Conservation (phyloP, 306 rosid species). For the Acacia melanoxylon region DNA sequence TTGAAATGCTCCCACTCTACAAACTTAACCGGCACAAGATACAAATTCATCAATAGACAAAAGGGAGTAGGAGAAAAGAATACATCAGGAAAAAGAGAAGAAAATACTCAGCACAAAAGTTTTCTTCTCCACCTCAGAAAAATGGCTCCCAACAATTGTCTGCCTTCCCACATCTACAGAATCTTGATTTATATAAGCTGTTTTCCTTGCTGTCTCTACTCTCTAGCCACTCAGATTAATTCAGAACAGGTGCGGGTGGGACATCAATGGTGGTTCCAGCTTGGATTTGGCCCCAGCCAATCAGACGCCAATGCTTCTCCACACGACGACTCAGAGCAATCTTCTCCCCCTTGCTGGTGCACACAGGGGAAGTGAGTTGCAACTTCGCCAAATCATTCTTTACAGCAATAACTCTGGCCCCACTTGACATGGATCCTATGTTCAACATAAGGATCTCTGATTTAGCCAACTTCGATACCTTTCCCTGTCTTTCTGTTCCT, state of each 20-base stretch:
- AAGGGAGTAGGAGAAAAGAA: neutral
- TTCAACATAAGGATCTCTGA: constrained; percentile 94
- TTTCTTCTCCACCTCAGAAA: constrained; percentile 44
- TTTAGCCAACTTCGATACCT: constrained; percentile 84
- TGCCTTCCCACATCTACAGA: constrained; percentile 47
- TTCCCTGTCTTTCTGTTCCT: constrained; percentile 94
- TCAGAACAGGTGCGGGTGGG: constrained; percentile 31
- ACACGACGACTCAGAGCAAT: constrained; percentile 92
- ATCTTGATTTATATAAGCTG: constrained; percentile 32
- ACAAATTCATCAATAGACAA: constrained; percentile 29
- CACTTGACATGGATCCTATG: constrained; percentile 96
- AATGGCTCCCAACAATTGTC: constrained; percentile 45
- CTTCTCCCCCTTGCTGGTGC: constrained; percentile 96
- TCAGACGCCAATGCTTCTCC: constrained; percentile 83
- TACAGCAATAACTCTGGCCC: constrained; percentile 86
- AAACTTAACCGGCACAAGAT: constrained; percentile 29
- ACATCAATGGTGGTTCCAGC: constrained; percentile 35
- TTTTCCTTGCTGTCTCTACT: neutral
- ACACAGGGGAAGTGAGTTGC: constrained; percentile 95
- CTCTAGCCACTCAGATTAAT: constrained; percentile 14
- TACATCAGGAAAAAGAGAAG: constrained; percentile 9
- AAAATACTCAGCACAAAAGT: constrained; percentile 31
- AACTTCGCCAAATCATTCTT: constrained; percentile 85
- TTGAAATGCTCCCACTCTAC: constrained; percentile 11
- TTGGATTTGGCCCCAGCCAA: constrained; percentile 47